These are phyloP conservation scores for Apostasia shenzhenica DNA, from an alignment of 106 monocot species.

Conservation along the genomic window DNA sequence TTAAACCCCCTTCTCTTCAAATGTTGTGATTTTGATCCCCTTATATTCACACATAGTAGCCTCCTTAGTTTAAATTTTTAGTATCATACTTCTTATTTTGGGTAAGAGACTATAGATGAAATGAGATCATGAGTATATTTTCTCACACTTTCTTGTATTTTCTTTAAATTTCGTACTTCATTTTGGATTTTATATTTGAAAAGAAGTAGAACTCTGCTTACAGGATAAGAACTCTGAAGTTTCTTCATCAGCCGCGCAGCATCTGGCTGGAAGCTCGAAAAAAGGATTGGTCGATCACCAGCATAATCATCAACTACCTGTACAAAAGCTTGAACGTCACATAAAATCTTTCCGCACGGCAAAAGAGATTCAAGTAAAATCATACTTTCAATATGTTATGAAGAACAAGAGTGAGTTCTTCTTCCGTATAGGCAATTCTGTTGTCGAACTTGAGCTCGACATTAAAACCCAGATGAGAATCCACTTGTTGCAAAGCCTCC, in stretches of 20 bases:
- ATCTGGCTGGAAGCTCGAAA: slow-evolving; percentile 89
- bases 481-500: slow-evolving; percentile 60
- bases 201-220: slow-evolving; percentile 3
- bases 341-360: no score
- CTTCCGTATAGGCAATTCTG: slow-evolving; percentile 39
- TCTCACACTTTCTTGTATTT: no score
- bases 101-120: no score
- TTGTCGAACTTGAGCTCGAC: slow-evolving; percentile 84
- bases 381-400: slow-evolving; percentile 40
- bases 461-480: slow-evolving; percentile 62
- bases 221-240: slow-evolving; percentile 56
- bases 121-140: no score
- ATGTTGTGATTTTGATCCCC: no score
- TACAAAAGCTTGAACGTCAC: not conserved
- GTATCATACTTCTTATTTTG: no score
- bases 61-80: no score
- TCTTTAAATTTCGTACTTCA: no score
- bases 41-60: no score
- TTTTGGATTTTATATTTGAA: no score
- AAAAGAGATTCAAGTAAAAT: not conserved
- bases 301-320: slow-evolving; percentile 66
- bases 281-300: slow-evolving; percentile 52
- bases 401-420: slow-evolving; percentile 41
- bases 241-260: slow-evolving; percentile 59
- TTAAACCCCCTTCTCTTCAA: no score